Evolutionary conservation across 768 basidiomycete genomes (phyloP).

Genomic region (Exidia glandulosa): DNA sequence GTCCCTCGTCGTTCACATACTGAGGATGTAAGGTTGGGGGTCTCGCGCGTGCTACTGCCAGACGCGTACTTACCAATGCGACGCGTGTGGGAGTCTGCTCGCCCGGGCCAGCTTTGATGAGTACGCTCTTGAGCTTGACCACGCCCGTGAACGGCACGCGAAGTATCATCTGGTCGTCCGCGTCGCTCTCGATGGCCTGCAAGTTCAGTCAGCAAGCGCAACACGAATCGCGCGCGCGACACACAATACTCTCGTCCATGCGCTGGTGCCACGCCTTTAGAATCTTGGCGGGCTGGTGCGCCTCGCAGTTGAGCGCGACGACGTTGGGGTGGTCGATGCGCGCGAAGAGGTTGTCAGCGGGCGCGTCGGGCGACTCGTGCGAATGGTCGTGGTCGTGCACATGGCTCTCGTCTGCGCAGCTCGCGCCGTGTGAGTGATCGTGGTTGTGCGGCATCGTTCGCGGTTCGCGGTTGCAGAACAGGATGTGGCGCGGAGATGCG

Average conservation of each 20-base stretch:
- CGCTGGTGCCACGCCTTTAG: constrained; percentile 86
- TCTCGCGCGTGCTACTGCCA: not conserved
- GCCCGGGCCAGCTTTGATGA: constrained; percentile 74
- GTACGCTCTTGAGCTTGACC: constrained; percentile 70
- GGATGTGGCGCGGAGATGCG: too few species aligned
- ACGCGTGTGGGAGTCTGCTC: constrained; percentile 70
- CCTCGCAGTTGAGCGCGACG: constrained; percentile 58
- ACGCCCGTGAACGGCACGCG: constrained; percentile 82
- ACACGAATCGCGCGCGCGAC: constrained; percentile 1
- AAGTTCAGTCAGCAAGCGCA: not conserved
- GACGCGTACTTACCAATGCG: constrained; percentile 40
- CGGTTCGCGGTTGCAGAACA: too few species aligned
- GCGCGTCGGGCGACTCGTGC: constrained; percentile 31
- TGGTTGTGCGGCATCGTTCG: constrained; percentile 44
- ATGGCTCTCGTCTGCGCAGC: constrained; percentile 45
- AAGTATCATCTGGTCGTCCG: constrained; percentile 78
- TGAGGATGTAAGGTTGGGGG: constrained; percentile 17
- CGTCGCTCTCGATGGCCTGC: constrained; percentile 79
- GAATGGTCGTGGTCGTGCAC: constrained; percentile 44
- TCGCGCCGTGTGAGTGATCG: constrained; percentile 25
- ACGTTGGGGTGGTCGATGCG: constrained; percentile 76
- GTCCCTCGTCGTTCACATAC: constrained; percentile 66
- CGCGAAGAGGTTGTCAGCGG: constrained; percentile 58
- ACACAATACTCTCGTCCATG: constrained; percentile 39
- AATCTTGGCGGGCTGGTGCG: constrained; percentile 36